Conservation (phyloP, 176 grass and related monocot genomes). For the Miscanthus lutarioriparius region DNA sequence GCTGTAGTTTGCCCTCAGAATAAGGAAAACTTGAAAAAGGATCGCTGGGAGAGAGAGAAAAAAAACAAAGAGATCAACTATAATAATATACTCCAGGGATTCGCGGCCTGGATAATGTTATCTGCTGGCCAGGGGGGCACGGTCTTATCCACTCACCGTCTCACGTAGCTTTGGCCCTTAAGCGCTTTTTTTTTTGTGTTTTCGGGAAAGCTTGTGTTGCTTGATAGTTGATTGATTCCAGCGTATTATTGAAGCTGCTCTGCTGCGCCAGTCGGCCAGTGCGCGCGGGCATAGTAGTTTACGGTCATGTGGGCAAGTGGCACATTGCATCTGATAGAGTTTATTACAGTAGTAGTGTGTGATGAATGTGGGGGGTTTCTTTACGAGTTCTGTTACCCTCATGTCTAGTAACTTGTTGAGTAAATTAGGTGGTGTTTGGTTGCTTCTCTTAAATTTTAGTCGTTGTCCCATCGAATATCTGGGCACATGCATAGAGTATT, state of each 20-base stretch:
- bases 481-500: too few species aligned
- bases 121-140: slow-evolving; percentile 13
- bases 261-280: background rate
- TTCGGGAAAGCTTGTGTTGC: background rate
- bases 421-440: too few species aligned
- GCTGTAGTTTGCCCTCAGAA: slow-evolving; percentile 32
- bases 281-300: background rate
- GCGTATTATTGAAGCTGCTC: background rate
- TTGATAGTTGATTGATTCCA: background rate
- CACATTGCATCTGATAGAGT: background rate
- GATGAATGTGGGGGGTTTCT: background rate
- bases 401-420: background rate
- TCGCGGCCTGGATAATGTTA: slow-evolving; percentile 34
- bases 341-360: background rate
- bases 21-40: slow-evolving; percentile 1
- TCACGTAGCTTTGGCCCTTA: background rate
- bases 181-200: slow-evolving; percentile 14
- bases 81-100: slow-evolving; percentile 2
- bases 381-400: background rate
- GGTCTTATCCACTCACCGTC: slow-evolving; percentile 25
- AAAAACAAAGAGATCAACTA: background rate
- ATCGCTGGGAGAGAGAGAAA: background rate
- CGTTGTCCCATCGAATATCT: too few species aligned
- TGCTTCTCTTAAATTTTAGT: too few species aligned
- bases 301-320: slow-evolving; percentile 12